These are phyloP conservation scores for Neofusicoccum sp. DNA, from an alignment of 2,329 filamentous ascomycete species.

Conservation along the genomic window DNA sequence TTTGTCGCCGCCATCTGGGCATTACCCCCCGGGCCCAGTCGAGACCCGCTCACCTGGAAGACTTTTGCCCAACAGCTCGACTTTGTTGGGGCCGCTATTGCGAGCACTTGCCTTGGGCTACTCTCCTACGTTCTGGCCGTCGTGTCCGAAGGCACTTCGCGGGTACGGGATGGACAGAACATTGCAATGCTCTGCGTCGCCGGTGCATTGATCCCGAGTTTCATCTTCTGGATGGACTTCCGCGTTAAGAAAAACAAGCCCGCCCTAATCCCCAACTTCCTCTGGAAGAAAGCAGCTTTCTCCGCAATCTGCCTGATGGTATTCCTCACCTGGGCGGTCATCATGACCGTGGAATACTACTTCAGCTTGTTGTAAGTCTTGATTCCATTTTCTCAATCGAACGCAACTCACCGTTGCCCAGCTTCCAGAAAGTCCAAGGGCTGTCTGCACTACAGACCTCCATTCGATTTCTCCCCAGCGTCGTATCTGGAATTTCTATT, in stretches of 20 bases:
- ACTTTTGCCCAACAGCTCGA: neutral
- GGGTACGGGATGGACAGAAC: neutral
- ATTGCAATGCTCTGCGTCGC: conserved; percentile 47
- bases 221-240: conserved; percentile 57
- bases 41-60: neutral
- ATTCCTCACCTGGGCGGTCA: conserved; percentile 42
- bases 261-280: conserved; percentile 63
- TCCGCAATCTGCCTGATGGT: conserved; percentile 56
- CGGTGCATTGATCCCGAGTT: conserved; percentile 49
- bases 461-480: conserved; percentile 48
- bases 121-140: conserved; percentile 7
- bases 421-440: conserved; percentile 45
- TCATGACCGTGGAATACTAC: conserved; percentile 42
- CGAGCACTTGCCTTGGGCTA: neutral
- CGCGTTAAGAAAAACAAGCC: conserved; percentile 51
- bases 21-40: neutral
- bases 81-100: neutral
- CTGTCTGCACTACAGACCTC: conserved; percentile 39
- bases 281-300: conserved; percentile 63
- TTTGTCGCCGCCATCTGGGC: conserved; percentile 43
- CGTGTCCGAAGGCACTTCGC: neutral
- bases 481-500: conserved; percentile 42
- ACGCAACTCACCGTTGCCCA: neutral
- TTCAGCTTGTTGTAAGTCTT: conserved; percentile 39
- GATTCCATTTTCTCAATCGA: neutral